Evolutionary conservation across 208 protist species (phyloP).

Genomic region (Crithidia expoeki): DNA sequence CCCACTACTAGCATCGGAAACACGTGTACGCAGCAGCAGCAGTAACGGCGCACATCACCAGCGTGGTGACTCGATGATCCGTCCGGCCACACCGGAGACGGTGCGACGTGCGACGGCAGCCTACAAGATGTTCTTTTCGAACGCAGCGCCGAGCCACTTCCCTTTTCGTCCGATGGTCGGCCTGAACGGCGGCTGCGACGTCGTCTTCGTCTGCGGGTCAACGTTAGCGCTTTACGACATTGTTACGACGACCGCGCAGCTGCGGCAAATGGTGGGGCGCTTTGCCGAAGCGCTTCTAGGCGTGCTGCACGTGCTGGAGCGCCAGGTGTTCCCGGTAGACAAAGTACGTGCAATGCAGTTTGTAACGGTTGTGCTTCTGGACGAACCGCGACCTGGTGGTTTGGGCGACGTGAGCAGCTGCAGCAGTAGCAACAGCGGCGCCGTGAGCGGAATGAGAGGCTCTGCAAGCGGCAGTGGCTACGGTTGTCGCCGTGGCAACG

Average conservation of each 20-base stretch:
- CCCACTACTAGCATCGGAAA: constrained; percentile 74
- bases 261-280: constrained; percentile 47
- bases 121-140: constrained; percentile 79
- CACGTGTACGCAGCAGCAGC: constrained; percentile 34
- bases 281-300: constrained; percentile 83
- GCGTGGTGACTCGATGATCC: constrained; percentile 26
- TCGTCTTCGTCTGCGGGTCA: constrained; percentile 67
- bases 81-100: constrained; percentile 63
- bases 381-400: constrained; percentile 38
- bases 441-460: not conserved
- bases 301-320: constrained; percentile 71
- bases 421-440: not conserved
- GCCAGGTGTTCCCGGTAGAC: constrained; percentile 66
- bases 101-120: constrained; percentile 64
- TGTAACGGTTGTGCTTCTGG: constrained; percentile 76
- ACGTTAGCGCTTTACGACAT: constrained; percentile 81
- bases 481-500: not conserved
- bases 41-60: constrained; percentile 3
- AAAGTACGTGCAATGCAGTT: constrained; percentile 71
- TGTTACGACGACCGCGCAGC: constrained; percentile 58
- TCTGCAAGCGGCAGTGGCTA: not conserved
- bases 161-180: constrained; percentile 74
- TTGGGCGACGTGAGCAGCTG: not conserved
- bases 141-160: constrained; percentile 62
- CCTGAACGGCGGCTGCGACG: constrained; percentile 83